Evolutionary conservation across 345 rosid genomes (phyloP).

Genomic region (Abelmoschus esculentus): DNA sequence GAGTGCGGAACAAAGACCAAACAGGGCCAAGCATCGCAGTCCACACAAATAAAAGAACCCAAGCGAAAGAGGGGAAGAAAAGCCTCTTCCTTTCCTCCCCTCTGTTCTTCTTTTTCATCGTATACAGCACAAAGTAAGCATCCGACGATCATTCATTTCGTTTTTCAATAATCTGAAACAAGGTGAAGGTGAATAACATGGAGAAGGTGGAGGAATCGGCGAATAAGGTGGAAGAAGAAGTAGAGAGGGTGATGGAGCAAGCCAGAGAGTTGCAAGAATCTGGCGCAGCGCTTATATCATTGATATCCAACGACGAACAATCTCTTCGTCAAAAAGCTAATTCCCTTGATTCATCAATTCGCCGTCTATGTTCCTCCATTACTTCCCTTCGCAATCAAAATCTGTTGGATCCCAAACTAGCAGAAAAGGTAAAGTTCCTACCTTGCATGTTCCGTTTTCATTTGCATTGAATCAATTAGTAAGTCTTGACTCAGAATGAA

Average conservation of each 20-base stretch:
- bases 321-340: slow-evolving; percentile 63
- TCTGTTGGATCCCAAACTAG: slow-evolving; percentile 40
- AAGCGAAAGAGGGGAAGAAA: not conserved
- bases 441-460: not conserved
- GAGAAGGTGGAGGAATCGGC: slow-evolving; percentile 23
- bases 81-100: not conserved
- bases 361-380: slow-evolving; percentile 50
- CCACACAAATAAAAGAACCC: not conserved
- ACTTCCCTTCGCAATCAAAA: slow-evolving; percentile 34
- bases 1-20: no score
- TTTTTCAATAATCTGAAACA: not conserved
- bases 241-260: slow-evolving; percentile 52
- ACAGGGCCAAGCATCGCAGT: no score
- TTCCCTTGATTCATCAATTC: slow-evolving; percentile 58
- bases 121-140: not conserved
- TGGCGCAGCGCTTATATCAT: slow-evolving; percentile 46
- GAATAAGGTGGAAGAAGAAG: slow-evolving; percentile 52
- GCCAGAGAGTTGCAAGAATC: slow-evolving; percentile 74
- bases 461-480: not conserved
- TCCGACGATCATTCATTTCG: not conserved
- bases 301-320: slow-evolving; percentile 54
- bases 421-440: slow-evolving; percentile 42
- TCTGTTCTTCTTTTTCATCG: not conserved
- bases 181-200: slow-evolving; percentile 10
- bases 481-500: not conserved